Conservation (phyloP, 257 asterid species). For the Mentha longifolia region DNA sequence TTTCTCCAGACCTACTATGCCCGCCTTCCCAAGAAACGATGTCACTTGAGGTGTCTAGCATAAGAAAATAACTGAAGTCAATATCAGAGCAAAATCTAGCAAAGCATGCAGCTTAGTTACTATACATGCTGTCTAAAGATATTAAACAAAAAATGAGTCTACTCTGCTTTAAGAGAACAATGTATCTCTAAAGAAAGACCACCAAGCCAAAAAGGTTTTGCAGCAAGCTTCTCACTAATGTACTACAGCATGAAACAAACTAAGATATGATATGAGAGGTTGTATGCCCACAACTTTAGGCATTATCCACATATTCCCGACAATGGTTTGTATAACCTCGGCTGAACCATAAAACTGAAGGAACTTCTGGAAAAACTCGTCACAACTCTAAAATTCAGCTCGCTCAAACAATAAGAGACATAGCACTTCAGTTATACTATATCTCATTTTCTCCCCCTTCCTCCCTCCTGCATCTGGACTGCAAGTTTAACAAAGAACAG, state of each 20-base stretch:
- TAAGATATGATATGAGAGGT: not conserved
- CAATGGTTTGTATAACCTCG: slow-evolving; percentile 12
- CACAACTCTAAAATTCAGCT: slow-evolving; percentile 17
- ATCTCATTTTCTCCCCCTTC: slow-evolving; percentile 1
- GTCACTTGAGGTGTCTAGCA: slow-evolving; percentile 74
- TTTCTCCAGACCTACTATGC: slow-evolving; percentile 83
- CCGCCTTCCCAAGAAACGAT: slow-evolving; percentile 97
- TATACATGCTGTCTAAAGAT: slow-evolving; percentile 6
- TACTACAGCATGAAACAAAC: slow-evolving; percentile 7
- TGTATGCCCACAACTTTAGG: not conserved
- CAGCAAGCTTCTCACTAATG: slow-evolving; percentile 1
- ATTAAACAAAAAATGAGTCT: not conserved
- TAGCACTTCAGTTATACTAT: slow-evolving; percentile 12
- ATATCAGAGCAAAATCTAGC: slow-evolving; percentile 15
- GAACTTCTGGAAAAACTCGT: slow-evolving; percentile 19
- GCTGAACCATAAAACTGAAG: slow-evolving; percentile 11
- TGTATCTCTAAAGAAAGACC: not conserved
- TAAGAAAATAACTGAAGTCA: slow-evolving; percentile 34
- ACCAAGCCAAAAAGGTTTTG: not conserved
- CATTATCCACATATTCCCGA: not conserved
- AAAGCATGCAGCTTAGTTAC: slow-evolving; percentile 20
- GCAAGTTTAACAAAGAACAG: slow-evolving; percentile 28
- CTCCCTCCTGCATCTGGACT: not conserved
- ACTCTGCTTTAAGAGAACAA: slow-evolving; percentile 22
- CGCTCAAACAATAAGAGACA: slow-evolving; percentile 16